Conservation (phyloP, 2,329 filamentous ascomycete species). For the Colletotrichum echinochloae region DNA sequence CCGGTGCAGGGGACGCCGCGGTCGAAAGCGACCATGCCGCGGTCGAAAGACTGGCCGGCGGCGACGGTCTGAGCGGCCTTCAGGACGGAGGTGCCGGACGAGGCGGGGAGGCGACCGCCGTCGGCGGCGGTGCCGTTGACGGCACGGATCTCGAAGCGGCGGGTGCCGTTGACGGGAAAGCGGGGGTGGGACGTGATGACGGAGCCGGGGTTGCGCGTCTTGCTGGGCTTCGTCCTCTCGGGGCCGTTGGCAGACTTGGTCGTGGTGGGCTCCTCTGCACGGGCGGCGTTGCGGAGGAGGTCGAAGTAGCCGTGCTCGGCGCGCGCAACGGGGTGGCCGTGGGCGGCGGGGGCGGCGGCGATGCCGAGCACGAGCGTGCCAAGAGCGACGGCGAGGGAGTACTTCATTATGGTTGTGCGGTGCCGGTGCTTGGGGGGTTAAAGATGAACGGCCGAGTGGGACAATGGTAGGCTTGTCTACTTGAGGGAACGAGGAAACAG, state of each 20-base stretch:
- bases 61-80: constrained; percentile 44
- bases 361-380: constrained; percentile 36
- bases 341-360: constrained; percentile 28
- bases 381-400: constrained; percentile 30
- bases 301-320: constrained; percentile 36
- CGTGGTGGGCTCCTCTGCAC: constrained; percentile 31
- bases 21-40: constrained; percentile 50
- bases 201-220: constrained; percentile 19
- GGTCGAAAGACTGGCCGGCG: constrained; percentile 48
- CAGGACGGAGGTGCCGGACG: constrained; percentile 45
- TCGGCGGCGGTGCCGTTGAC: constrained; percentile 32
- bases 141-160: background rate
- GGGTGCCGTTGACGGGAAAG: constrained; percentile 15
- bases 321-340: constrained; percentile 23
- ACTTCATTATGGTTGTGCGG: constrained; percentile 34
- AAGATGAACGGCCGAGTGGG: constrained; percentile 1
- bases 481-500: constrained; percentile 25
- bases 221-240: constrained; percentile 28
- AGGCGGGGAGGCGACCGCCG: constrained; percentile 44
- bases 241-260: constrained; percentile 23
- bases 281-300: constrained; percentile 32
- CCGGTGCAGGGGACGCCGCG: constrained; percentile 56
- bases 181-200: constrained; percentile 34
- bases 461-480: constrained; percentile 28
- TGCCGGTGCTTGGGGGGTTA: constrained; percentile 2